Conservation (phyloP, 1,284 basidiomycete genomes). For the Papiliotrema nemorosa region DNA sequence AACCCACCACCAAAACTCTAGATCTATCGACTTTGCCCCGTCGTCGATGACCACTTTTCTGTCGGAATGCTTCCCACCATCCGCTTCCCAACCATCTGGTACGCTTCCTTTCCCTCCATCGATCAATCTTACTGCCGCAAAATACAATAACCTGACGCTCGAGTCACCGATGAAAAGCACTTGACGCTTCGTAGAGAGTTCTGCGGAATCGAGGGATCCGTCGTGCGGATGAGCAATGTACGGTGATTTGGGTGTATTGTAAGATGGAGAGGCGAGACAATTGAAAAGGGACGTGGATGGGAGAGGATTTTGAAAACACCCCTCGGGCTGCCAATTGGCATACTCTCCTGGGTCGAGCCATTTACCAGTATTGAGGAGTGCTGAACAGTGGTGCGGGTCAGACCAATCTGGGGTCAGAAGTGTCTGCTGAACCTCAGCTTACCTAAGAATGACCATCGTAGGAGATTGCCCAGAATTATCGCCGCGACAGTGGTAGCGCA, state of each 20-base stretch:
- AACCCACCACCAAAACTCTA: constrained; percentile 66
- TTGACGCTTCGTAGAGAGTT: constrained; percentile 22
- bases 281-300: constrained; percentile 13
- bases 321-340: constrained; percentile 79
- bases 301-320: constrained; percentile 26
- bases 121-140: constrained; percentile 60
- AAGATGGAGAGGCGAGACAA: constrained; percentile 23
- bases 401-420: constrained; percentile 56
- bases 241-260: constrained; percentile 16
- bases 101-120: constrained; percentile 21
- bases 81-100: constrained; percentile 30
- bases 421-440: constrained; percentile 8
- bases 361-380: constrained; percentile 65
- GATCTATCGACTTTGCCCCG: constrained; percentile 44
- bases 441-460: constrained; percentile 49
- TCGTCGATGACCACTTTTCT: constrained; percentile 43
- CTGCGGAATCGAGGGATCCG: neutral
- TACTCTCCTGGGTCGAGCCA: constrained; percentile 66
- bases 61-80: constrained; percentile 65
- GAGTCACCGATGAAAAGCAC: constrained; percentile 84
- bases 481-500: constrained; percentile 45
- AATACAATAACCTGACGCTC: constrained; percentile 72
- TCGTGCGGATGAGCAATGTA: constrained; percentile 1
- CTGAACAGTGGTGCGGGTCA: constrained; percentile 68
- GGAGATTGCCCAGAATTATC: constrained; percentile 42